A percentile compares a stretch with the other conserved stretches of the same genome.
These are phyloP conservation scores for Yamadazyma laniorum DNA, from an alignment of 805 yeast species.

Conservation along the genomic window DNA sequence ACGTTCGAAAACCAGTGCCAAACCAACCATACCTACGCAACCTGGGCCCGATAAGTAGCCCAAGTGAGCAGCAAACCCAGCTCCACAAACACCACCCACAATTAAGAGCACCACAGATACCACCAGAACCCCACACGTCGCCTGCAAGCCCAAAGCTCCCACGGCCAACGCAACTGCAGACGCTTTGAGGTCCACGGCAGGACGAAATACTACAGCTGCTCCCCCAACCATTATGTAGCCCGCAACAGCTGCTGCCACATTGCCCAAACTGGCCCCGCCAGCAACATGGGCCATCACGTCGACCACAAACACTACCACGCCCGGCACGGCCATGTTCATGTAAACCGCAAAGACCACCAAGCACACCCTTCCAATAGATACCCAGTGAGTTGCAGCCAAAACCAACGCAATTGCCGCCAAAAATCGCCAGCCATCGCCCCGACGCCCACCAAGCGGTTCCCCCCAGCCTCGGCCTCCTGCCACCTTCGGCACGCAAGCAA, in stretches of 20 bases:
- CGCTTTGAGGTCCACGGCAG: background rate
- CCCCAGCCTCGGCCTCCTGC: too few relatives aligned
- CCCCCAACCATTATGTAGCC: background rate
- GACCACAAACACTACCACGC: background rate
- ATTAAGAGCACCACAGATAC: background rate
- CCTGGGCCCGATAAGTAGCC: too few relatives aligned
- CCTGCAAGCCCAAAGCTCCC: background rate
- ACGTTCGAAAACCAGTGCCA: too few relatives aligned
- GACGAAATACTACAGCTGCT: background rate
- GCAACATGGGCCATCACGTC: background rate
- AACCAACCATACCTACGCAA: too few relatives aligned
- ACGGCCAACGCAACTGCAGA: background rate
- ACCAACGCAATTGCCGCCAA: slow-evolving; percentile 1
- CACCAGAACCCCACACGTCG: background rate
- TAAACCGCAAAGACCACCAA: background rate
- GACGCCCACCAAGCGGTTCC: too few relatives aligned
- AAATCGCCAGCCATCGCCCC: background rate
- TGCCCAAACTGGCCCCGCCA: background rate
- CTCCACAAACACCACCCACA: too few relatives aligned
- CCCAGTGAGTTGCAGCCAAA: background rate
- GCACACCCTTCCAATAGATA: background rate
- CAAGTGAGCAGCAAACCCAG: too few relatives aligned
- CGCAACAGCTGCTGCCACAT: background rate
- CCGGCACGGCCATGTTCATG: background rate
- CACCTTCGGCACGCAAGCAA: too few relatives aligned